Conservation (phyloP, 768 basidiomycete genomes). For the Boletus bicolor region DNA sequence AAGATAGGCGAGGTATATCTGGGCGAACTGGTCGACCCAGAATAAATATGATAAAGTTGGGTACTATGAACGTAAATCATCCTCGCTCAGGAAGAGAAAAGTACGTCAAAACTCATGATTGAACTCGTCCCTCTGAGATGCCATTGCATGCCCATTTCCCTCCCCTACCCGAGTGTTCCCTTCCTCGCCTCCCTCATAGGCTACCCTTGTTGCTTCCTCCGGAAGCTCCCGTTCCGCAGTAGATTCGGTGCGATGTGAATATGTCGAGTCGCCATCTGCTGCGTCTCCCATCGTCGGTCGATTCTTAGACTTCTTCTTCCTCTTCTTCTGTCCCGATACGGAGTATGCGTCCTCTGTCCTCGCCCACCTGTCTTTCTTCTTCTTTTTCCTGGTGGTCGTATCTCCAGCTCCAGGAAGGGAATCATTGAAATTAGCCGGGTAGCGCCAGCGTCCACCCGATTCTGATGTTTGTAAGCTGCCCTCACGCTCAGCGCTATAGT, state of each 20-base stretch:
- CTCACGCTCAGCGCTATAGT: slow-evolving; percentile 48
- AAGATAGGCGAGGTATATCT: slow-evolving; percentile 1
- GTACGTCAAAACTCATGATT: slow-evolving; percentile 57
- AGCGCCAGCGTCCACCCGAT: slow-evolving; percentile 65
- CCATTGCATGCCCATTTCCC: slow-evolving; percentile 14
- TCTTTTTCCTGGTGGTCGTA: slow-evolving; percentile 51
- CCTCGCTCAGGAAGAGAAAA: not conserved
- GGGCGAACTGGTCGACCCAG: not conserved
- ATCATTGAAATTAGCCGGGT: slow-evolving; percentile 83
- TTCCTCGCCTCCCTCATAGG: slow-evolving; percentile 43
- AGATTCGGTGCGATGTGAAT: slow-evolving; percentile 35
- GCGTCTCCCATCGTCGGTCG: slow-evolving; percentile 40
- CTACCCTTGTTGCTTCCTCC: slow-evolving; percentile 70
- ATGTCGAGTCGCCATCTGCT: slow-evolving; percentile 28
- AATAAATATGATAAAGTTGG: slow-evolving; percentile 2
- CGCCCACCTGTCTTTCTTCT: slow-evolving; percentile 85
- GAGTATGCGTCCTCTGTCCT: slow-evolving; percentile 82
- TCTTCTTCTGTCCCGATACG: slow-evolving; percentile 46
- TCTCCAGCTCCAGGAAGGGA: slow-evolving; percentile 40
- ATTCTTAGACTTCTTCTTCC: slow-evolving; percentile 61
- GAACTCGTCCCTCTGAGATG: slow-evolving; percentile 51
- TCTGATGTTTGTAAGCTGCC: slow-evolving; percentile 38
- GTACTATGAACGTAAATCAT: slow-evolving; percentile 6
- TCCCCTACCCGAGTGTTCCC: slow-evolving; percentile 7
- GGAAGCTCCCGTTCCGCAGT: slow-evolving; percentile 49